Evolutionary conservation across 768 basidiomycete species (phyloP), one percentile per base, ranked within the genome.

Genomic region (Panus rudis): DNA sequence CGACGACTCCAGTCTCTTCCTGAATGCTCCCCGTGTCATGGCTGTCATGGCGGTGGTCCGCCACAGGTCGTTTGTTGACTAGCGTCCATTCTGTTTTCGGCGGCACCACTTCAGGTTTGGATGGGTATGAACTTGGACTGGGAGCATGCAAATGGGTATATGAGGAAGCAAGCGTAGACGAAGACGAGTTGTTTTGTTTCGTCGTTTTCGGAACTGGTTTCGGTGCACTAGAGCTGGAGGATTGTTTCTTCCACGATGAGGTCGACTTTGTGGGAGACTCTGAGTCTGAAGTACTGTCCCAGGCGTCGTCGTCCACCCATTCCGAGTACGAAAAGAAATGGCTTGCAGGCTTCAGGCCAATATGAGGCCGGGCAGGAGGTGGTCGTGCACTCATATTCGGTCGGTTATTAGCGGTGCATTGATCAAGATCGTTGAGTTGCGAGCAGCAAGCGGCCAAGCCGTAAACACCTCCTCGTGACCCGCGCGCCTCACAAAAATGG

Each of bases 221-320:
- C 12, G 84, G 77, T 16, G 73, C 65, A 17, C 74, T 67, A 31
- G 51, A 44, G 19, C 59, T 52, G 24, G 73, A 61, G 23, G 39
- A 52, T 28, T 45, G 49, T 19, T 47, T 52, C 26, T 54, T 53
- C 56, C 56, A 60, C 22, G 42, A 38, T 11, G 52, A 45, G 8
- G 72, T 70, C n/a, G 73, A 71, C 45, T 71, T 75, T 52, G 70
- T 73, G 44, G 75, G 76, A 42, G 76, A 80, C 62, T 86, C 85
- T 35, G 79, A 80, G 64, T 90, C 87, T 14, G 86, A 89, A 40
- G 75, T 71, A 53, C 81, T 84, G 64, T 90, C 87, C 87, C 87
- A 91, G 35, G 78, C 85, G 59, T 91, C 87, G 57, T 90, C 87
- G 59, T 88, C 86, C n/a, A 67, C 83, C 82, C 84, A 84, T 41